Conservation (phyloP, 2,329 filamentous ascomycete species). For the Colletotrichum incanum region DNA sequence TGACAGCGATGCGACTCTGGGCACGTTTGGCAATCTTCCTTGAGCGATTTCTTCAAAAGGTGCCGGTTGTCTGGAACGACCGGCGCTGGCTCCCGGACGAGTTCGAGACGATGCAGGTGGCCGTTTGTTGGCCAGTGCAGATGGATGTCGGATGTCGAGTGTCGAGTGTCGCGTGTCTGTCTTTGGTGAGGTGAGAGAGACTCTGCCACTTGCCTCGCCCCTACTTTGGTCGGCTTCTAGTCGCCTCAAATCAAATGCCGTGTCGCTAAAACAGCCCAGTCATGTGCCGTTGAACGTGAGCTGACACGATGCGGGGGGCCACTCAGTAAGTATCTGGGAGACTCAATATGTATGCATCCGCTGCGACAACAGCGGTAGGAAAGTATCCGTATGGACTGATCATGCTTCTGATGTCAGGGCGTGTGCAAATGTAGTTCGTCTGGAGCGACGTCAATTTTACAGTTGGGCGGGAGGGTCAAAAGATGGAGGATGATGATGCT, state of each 20-base stretch:
- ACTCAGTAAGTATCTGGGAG: neutral
- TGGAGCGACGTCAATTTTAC: constrained; percentile 8
- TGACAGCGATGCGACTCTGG: neutral
- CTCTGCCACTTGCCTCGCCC: constrained; percentile 13
- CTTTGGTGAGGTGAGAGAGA: constrained; percentile 16
- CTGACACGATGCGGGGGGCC: constrained; percentile 1
- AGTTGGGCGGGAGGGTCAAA: constrained; percentile 9
- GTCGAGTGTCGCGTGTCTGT: neutral
- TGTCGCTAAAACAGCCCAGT: neutral
- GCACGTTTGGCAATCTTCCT: neutral
- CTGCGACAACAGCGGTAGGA: constrained; percentile 1
- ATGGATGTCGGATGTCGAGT: constrained; percentile 12
- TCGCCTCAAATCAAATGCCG: constrained; percentile 5
- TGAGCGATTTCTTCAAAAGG: neutral
- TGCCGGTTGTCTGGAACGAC: neutral
- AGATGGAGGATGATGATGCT: neutral
- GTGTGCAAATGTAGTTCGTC: constrained; percentile 25
- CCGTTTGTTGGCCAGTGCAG: constrained; percentile 27
- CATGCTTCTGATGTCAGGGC: neutral
- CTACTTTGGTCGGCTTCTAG: neutral
- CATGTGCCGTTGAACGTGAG: constrained; percentile 12
- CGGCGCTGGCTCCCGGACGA: constrained; percentile 2
- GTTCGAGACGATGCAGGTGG: constrained; percentile 26
- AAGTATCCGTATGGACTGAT: constrained; percentile 18
- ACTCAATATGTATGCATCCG: neutral